A percentile compares a stretch with the other conserved stretches of the same genome.
phyloP scores from a whole-genome alignment of 2,329 filamentous ascomycete genomes.

The Cladorrhinum sp. region DNA sequence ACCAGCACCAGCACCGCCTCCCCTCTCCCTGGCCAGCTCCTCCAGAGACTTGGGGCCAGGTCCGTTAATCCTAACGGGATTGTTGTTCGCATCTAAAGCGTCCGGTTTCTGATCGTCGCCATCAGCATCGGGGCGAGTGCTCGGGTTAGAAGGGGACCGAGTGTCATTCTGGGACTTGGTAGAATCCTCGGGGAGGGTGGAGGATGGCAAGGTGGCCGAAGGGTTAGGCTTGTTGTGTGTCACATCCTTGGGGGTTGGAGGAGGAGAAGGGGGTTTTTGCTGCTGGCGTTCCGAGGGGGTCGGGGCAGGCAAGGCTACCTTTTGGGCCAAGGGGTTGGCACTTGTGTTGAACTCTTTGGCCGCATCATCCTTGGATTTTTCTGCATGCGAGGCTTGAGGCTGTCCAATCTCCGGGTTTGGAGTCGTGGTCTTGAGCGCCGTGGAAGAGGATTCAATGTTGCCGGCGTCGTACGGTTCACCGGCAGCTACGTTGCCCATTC shows the following conservation, averaged over 20 bases:
- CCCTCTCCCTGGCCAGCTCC: slow-evolving; percentile 33
- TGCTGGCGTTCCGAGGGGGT: neutral
- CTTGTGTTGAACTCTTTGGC: neutral
- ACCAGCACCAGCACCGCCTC: slow-evolving; percentile 5
- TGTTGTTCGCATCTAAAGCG: slow-evolving; percentile 34
- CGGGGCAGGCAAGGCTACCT: neutral
- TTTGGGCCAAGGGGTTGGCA: neutral
- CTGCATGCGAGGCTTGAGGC: neutral
- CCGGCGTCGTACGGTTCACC: slow-evolving; percentile 77
- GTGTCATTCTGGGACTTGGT: slow-evolving; percentile 39
- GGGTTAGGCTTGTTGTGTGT: neutral
- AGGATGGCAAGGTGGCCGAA: slow-evolving; percentile 16
- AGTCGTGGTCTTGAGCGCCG: slow-evolving; percentile 4
- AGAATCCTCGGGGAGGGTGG: slow-evolving; percentile 22
- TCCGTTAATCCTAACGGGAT: slow-evolving; percentile 37
- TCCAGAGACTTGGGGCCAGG: slow-evolving; percentile 44
- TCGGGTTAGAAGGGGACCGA: slow-evolving; percentile 37
- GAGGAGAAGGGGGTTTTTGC: neutral
- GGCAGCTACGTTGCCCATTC: slow-evolving; percentile 61
- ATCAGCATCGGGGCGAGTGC: slow-evolving; percentile 31
- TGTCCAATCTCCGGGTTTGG: slow-evolving; percentile 2
- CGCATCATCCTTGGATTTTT: neutral
- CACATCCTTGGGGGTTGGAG: neutral
- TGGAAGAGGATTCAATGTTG: slow-evolving; percentile 46
- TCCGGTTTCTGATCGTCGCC: slow-evolving; percentile 17